Evolutionary conservation across 2,329 filamentous ascomycete species (phyloP).

Genomic region (Endoconidiophora polonica): DNA sequence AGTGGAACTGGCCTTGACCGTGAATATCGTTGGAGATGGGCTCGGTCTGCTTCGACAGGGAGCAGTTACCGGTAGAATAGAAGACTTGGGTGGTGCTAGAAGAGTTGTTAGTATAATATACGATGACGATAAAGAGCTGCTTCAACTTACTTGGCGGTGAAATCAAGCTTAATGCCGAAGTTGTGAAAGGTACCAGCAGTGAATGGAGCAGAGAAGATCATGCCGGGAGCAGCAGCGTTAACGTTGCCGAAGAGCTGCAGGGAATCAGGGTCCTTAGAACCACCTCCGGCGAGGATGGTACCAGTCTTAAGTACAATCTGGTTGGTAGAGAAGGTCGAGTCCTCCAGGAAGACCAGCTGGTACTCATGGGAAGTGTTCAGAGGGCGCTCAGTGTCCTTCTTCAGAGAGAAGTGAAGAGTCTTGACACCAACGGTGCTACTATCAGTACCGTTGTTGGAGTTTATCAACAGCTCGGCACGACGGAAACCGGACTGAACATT

Average conservation of each 20-base stretch:
- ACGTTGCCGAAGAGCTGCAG: constrained; percentile 32
- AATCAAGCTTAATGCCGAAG: constrained; percentile 43
- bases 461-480: constrained; percentile 38
- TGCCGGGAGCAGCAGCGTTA: constrained; percentile 27
- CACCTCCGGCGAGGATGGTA: constrained; percentile 27
- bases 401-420: constrained; percentile 44
- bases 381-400: constrained; percentile 31
- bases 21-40: constrained; percentile 24
- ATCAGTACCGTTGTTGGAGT: constrained; percentile 33
- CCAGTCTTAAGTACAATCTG: constrained; percentile 40
- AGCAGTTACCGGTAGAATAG: constrained; percentile 32
- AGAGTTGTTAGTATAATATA: not conserved
- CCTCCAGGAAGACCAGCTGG: constrained; percentile 35
- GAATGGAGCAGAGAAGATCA: constrained; percentile 35
- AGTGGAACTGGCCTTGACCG: constrained; percentile 29
- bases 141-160: constrained; percentile 31
- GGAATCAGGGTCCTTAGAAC: constrained; percentile 21
- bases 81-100: constrained; percentile 37
- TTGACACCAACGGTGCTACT: constrained; percentile 36
- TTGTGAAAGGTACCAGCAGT: constrained; percentile 39
- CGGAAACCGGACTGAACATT: constrained; percentile 42
- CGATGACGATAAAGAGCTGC: not conserved
- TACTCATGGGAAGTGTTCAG: constrained; percentile 47
- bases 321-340: constrained; percentile 30
- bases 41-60: constrained; percentile 31